Evolutionary conservation across 805 yeast species (phyloP).

Genomic region (Candida hungchunana): DNA sequence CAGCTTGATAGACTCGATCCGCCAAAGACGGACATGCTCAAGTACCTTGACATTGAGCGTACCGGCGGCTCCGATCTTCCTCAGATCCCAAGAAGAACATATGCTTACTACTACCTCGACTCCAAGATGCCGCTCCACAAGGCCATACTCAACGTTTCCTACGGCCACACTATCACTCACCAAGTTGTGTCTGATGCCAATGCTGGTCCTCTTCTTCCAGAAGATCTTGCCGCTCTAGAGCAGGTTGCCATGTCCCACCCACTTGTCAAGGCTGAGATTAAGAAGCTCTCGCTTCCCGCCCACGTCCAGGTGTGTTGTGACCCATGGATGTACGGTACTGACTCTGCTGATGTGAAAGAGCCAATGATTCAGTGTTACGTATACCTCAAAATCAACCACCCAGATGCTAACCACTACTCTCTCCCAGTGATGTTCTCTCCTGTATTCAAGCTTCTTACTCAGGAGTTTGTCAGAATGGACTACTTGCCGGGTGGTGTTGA

Average conservation of each 20-base stretch:
- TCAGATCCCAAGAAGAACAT: conserved; percentile 62
- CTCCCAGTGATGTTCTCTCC: conserved; percentile 71
- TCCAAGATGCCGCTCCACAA: conserved; percentile 53
- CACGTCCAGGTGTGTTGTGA: conserved; percentile 53
- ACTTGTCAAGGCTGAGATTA: conserved; percentile 56
- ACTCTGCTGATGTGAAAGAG: conserved; percentile 45
- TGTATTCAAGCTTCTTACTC: conserved; percentile 58
- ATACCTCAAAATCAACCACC: conserved; percentile 66
- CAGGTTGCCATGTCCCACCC: conserved; percentile 49
- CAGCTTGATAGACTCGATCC: conserved; percentile 73
- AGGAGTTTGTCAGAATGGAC: conserved; percentile 66
- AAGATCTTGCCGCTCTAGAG: conserved; percentile 56
- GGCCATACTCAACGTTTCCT: conserved; percentile 64
- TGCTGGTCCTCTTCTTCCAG: conserved; percentile 70
- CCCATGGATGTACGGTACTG: conserved; percentile 88
- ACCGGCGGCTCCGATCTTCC: conserved; percentile 47
- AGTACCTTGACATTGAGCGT: conserved; percentile 64
- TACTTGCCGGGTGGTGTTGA: conserved; percentile 70
- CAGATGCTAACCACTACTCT: conserved; percentile 73
- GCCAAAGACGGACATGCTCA: conserved; percentile 68
- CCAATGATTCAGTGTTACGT: conserved; percentile 70
- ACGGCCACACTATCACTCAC: conserved; percentile 57
- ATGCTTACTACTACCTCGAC: conserved; percentile 61
- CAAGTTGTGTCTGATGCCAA: conserved; percentile 53
- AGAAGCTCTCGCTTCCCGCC: conserved; percentile 58